Evolutionary conservation across 768 basidiomycete genomes (phyloP), one percentile per base, ranked within the genome.

Genomic region (Agrocybe praecox): DNA sequence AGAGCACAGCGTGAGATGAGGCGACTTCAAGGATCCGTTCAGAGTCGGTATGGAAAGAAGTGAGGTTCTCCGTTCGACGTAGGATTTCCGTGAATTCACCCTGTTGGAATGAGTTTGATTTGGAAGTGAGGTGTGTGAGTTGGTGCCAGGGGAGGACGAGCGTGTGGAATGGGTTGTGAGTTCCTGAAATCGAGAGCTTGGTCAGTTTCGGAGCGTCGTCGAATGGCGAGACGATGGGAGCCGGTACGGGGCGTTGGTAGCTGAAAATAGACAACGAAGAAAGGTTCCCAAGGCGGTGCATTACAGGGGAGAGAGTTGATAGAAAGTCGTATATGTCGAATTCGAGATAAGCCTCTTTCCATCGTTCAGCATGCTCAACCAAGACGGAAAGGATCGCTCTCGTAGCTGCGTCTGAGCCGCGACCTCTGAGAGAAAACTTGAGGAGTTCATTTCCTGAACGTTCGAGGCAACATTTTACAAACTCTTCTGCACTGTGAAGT

Each of bases 31-130:
- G 49, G 23, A 66, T 63, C 0, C 66, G 56, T 45, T 66, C 66
- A 32, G 61, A 44, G 33, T 66, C 61, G 9, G 62, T 66, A 32
- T 58, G 51, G 42, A 69, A 61, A 12, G 60, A 57, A 18, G 60
- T 50, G 2, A 67, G 55, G 12, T 60, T 62, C 3, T 52, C 36
- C 29, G 61, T 52, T 14, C 54, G 50, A 19, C 44, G 57, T 51
- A 69, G 53, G 32, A 67, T 59, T 24, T 60, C 58, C 12, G 60
- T 67, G 46, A 67, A 67, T 44, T 69, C 66, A 17, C 66, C 68
- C 46, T 69, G 63, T 10, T 56, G 59, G 59, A 65, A 67, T 12
- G 51, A 57, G 34, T 51, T 62, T 9, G 51, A 48, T 24, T 59
- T 59, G 2, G 65, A 61, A 1, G 48, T 57, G 24, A 67, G 57